Conservation (phyloP, 2,329 filamentous ascomycete species). For the Davidsoniella virescens region DNA sequence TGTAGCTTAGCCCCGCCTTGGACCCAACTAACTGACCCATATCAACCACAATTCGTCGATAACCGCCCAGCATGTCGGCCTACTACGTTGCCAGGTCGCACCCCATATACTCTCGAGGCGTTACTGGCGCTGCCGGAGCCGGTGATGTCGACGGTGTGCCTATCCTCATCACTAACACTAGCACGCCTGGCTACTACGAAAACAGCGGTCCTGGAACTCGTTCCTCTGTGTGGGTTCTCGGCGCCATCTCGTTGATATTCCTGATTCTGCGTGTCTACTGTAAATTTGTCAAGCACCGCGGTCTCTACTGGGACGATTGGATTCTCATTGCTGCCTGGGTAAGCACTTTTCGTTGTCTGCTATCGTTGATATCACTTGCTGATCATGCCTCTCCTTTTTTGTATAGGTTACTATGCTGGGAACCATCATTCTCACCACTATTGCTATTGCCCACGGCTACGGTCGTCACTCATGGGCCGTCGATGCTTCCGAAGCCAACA, state of each 20-base stretch:
- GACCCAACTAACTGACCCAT: no score
- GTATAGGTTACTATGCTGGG: constrained; percentile 4
- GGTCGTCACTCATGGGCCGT: constrained; percentile 14
- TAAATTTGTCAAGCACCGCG: constrained; percentile 21
- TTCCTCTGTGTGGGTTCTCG: constrained; percentile 12
- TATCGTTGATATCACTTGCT: background rate
- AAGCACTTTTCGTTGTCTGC: background rate
- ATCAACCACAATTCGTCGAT: no score
- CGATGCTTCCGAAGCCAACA: background rate
- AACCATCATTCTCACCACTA: constrained; percentile 12
- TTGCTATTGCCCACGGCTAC: constrained; percentile 14
- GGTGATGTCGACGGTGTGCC: constrained; percentile 8
- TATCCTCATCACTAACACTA: background rate
- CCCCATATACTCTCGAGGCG: constrained; percentile 1
- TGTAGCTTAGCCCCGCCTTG: no score
- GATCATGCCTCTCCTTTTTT: background rate
- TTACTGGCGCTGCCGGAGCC: constrained; percentile 10
- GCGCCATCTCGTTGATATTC: constrained; percentile 8
- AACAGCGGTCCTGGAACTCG: constrained; percentile 4
- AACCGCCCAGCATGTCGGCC: background rate
- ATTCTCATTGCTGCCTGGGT: constrained; percentile 20
- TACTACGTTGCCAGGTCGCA: constrained; percentile 1
- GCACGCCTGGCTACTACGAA: constrained; percentile 4
- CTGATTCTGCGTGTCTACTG: constrained; percentile 22
- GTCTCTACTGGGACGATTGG: constrained; percentile 24